A percentile compares a stretch with the other conserved stretches of the same genome.
These are phyloP conservation scores for Chrysopogon serrulatus DNA, from an alignment of 176 grass and related monocot species.

Conservation along the genomic window DNA sequence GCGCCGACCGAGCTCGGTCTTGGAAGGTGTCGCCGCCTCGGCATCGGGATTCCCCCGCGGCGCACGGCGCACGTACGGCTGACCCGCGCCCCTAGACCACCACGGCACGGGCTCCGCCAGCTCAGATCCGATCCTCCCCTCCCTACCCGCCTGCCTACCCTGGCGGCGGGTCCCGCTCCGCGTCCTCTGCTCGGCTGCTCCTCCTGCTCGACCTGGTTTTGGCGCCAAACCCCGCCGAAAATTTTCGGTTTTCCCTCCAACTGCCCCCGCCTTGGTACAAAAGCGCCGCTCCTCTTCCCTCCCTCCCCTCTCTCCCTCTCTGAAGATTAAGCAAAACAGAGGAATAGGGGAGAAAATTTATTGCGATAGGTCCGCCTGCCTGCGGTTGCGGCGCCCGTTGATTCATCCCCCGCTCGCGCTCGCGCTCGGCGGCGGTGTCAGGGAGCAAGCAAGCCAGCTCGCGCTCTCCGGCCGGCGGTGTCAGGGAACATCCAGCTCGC, in stretches of 20 bases:
- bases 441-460: too few relatives aligned
- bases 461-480: too few relatives aligned
- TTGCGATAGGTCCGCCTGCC: neutral
- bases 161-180: neutral
- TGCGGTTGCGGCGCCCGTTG: neutral
- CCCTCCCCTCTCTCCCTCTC: neutral
- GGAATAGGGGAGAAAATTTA: neutral
- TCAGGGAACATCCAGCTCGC: neutral
- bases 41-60: too few relatives aligned
- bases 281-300: neutral
- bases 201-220: neutral
- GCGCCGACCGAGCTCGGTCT: too few relatives aligned
- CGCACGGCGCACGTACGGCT: too few relatives aligned
- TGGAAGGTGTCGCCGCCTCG: too few relatives aligned
- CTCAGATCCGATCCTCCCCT: too few relatives aligned
- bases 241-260: conserved; percentile 41
- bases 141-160: too few relatives aligned
- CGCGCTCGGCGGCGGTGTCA: neutral
- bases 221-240: conserved; percentile 38
- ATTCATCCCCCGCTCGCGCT: neutral
- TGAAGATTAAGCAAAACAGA: neutral
- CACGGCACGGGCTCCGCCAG: too few relatives aligned
- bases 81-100: too few relatives aligned
- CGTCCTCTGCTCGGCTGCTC: too few relatives aligned
- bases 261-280: neutral